phyloP scores from a whole-genome alignment of 2,329 filamentous ascomycete genomes.

The Alternaria conjuncta region DNA sequence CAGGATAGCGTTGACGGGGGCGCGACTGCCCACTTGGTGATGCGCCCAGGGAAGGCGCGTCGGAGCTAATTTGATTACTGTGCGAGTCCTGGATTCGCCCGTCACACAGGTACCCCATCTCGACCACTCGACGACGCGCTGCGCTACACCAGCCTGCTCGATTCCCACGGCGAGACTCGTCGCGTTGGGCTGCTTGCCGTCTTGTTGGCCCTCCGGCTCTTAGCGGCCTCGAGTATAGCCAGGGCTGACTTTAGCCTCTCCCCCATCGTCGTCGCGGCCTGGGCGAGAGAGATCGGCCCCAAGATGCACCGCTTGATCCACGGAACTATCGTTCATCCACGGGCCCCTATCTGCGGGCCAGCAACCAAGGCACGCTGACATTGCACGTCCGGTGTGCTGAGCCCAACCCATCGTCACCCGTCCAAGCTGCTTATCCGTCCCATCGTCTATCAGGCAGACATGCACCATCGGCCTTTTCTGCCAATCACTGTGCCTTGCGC shows the following conservation, averaged over 20 bases:
- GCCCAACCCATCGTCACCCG: neutral
- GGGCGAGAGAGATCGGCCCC: conserved; percentile 21
- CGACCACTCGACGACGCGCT: neutral
- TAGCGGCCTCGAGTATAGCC: conserved; percentile 7
- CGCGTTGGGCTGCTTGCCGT: conserved; percentile 1
- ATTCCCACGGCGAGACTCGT: neutral
- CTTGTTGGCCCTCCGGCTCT: neutral
- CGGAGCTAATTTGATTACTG: conserved; percentile 30
- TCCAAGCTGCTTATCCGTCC: conserved; percentile 3
- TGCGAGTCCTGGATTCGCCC: conserved; percentile 17
- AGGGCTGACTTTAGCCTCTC: conserved; percentile 10
- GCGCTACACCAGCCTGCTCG: neutral
- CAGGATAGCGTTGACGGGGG: conserved; percentile 5
- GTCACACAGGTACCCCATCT: conserved; percentile 26
- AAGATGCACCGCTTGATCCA: conserved; percentile 16
- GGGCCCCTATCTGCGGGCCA: conserved; percentile 2
- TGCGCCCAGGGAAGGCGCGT: conserved; percentile 17
- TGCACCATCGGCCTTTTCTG: conserved; percentile 9
- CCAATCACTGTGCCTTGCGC: conserved; percentile 19
- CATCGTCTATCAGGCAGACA: conserved; percentile 22
- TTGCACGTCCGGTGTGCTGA: neutral
- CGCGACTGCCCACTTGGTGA: conserved; percentile 9
- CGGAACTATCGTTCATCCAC: conserved; percentile 22
- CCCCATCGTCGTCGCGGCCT: neutral
- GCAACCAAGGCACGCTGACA: neutral